These are phyloP conservation scores for Penicillium sumatraense DNA, from an alignment of 2,329 filamentous ascomycete species.

Conservation along the genomic window DNA sequence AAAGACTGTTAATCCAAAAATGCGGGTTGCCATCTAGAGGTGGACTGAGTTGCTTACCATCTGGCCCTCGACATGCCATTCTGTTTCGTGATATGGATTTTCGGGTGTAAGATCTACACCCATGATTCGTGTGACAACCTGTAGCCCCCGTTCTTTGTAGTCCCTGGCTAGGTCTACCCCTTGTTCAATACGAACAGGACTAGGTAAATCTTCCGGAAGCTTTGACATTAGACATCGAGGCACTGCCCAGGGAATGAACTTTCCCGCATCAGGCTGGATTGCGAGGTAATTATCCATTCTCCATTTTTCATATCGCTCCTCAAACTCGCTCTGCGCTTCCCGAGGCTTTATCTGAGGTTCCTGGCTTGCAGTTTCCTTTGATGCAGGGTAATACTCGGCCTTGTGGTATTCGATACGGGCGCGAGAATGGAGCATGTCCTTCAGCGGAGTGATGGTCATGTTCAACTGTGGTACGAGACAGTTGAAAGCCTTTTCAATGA, in stretches of 20 bases:
- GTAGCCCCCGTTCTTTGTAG: conserved; percentile 54
- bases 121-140: conserved; percentile 68
- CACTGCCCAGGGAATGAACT: conserved; percentile 38
- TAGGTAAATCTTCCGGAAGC: conserved; percentile 29
- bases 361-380: conserved; percentile 21
- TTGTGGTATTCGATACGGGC: conserved; percentile 37
- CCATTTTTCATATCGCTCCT: conserved; percentile 31
- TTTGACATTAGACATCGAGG: conserved; percentile 32
- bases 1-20: neutral
- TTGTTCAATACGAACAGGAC: conserved; percentile 31
- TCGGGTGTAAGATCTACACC: conserved; percentile 64
- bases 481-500: conserved; percentile 45
- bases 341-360: conserved; percentile 17
- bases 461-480: conserved; percentile 31
- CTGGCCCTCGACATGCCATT: conserved; percentile 55
- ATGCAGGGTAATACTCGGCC: conserved; percentile 32
- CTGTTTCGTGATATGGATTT: conserved; percentile 57
- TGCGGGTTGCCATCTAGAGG: neutral
- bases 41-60: conserved; percentile 30
- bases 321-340: conserved; percentile 30
- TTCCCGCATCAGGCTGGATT: conserved; percentile 33
- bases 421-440: conserved; percentile 37
- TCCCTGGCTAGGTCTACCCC: conserved; percentile 37
- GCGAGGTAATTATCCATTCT: conserved; percentile 24
- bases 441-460: conserved; percentile 35